Evolutionary conservation across 108 stramenopile genomes (phyloP), one percentile per base, ranked within the genome.

Genomic region (Pelagomonas calceolata): DNA sequence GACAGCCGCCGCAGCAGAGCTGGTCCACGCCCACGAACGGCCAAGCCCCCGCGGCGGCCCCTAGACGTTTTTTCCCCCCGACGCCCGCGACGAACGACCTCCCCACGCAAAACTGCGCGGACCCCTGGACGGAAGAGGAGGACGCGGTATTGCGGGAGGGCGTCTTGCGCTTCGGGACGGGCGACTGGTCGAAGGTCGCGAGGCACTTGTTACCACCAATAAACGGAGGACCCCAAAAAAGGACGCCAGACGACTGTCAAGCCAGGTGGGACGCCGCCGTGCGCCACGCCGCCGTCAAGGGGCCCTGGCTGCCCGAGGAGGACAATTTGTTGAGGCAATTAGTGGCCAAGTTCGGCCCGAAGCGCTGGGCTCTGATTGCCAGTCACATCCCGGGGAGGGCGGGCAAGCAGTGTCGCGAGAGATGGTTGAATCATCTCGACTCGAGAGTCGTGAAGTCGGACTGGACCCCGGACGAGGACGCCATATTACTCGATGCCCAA

Each of bases 351-450:
- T 76, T 72, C 60, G 76, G 76, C 34, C 32, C 64, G 29, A 71
- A 71, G 66, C 65, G 71, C 66, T 76, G 76, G 76, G 45, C 76
- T 26, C 34, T 76, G 10, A 66, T 51, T 21, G 76, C 76, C 33
- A 35, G 66, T 7, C 76, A 77, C 63, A 63, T 77, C 30, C 72
- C 76, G 1, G 72, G 72, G 7, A 64, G 76, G 34, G 70, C 66
- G 29, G 76, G 72, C 34, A 77, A 77, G 67, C 76, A 77, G 72
- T 73, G 71, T 67, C 34, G 76, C 34, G 76, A 77, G 68, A 67
- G 73, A 46, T 85, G 85, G 85, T 79, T 81, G 36, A 85, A 85
- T 63, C 85, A 85, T 68, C 75, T 85, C 7, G 79, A 85, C 63
- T 76, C 80, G 32, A 67, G 76, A 43, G 75, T 85, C 21, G 64